phyloP scores from a whole-genome alignment of 2,329 filamentous ascomycete species.

The Phoma herbarum region DNA sequence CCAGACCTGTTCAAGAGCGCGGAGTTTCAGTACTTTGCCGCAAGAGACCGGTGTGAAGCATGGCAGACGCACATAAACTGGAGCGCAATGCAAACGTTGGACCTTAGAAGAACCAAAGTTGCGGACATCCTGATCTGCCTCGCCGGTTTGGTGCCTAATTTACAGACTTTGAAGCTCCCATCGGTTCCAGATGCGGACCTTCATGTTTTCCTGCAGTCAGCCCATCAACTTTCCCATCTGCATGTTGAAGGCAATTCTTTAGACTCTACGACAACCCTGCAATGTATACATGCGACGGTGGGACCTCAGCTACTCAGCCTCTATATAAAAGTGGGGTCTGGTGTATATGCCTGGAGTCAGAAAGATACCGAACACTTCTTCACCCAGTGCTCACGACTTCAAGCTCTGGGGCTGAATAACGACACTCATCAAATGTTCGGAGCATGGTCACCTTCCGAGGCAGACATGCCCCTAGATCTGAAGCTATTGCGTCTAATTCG shows the following conservation, averaged over 20 bases:
- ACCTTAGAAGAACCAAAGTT: neutral
- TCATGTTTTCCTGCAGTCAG: neutral
- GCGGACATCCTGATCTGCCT: neutral
- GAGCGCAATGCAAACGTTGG: neutral
- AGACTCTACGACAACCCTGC: neutral
- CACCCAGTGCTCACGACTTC: neutral
- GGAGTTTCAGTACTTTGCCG: neutral
- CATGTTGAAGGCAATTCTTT: neutral
- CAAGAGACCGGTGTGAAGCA: neutral
- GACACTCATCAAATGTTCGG: neutral
- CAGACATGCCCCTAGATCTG: neutral
- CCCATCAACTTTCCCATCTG: neutral
- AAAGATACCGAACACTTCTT: neutral
- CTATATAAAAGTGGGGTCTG: neutral
- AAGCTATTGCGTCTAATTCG: neutral
- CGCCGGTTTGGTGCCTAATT: neutral
- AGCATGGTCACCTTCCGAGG: neutral
- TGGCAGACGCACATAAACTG: conserved; percentile 1
- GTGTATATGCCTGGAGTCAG: neutral
- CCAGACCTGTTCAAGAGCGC: neutral
- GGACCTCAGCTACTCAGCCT: neutral
- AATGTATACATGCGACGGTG: neutral
- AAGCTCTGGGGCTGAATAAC: neutral
- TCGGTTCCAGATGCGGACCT: neutral
- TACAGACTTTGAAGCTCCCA: neutral